Conservation (phyloP, 192 early-diverging fungal species). For the Entomortierella chlamydospora region DNA sequence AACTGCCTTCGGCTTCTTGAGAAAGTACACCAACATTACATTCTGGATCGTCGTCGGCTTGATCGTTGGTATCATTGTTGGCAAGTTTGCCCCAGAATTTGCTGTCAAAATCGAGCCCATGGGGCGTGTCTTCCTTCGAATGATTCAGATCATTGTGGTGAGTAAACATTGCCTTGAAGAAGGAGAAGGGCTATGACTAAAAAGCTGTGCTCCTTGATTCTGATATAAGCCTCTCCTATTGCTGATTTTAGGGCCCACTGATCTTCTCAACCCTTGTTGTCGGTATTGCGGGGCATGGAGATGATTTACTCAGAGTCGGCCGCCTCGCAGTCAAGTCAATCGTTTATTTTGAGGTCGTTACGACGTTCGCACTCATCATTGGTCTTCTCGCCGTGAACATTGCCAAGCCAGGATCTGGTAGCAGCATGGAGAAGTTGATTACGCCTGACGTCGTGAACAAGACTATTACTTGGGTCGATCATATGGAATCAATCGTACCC, state of each 20-base stretch:
- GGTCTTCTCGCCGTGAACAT: slow-evolving; percentile 75
- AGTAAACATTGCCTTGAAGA: slow-evolving; percentile 3
- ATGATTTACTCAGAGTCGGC: slow-evolving; percentile 70
- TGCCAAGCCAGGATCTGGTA: slow-evolving; percentile 70
- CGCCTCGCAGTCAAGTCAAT: slow-evolving; percentile 75
- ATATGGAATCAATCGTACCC: slow-evolving; percentile 71
- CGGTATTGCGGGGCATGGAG: slow-evolving; percentile 80
- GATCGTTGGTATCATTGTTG: slow-evolving; percentile 62
- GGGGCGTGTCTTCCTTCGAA: slow-evolving; percentile 62
- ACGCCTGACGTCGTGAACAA: background rate
- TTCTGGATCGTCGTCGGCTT: slow-evolving; percentile 64
- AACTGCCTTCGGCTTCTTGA: slow-evolving; percentile 27
- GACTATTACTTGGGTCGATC: slow-evolving; percentile 63
- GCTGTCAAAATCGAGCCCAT: slow-evolving; percentile 58
- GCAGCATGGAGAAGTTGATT: slow-evolving; percentile 30
- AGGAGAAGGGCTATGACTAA: too few relatives aligned
- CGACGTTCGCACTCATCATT: slow-evolving; percentile 72
- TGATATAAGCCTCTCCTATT: too few relatives aligned
- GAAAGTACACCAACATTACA: slow-evolving; percentile 56
- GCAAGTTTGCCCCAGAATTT: slow-evolving; percentile 58
- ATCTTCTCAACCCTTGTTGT: slow-evolving; percentile 80
- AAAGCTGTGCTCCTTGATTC: slow-evolving; percentile 13
- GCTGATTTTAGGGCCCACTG: slow-evolving; percentile 64
- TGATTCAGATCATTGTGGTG: slow-evolving; percentile 63
- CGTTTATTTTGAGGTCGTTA: slow-evolving; percentile 73